Base-by-base conservation (phyloP, 208 protist species). In the Lotmaria passim region DNA sequence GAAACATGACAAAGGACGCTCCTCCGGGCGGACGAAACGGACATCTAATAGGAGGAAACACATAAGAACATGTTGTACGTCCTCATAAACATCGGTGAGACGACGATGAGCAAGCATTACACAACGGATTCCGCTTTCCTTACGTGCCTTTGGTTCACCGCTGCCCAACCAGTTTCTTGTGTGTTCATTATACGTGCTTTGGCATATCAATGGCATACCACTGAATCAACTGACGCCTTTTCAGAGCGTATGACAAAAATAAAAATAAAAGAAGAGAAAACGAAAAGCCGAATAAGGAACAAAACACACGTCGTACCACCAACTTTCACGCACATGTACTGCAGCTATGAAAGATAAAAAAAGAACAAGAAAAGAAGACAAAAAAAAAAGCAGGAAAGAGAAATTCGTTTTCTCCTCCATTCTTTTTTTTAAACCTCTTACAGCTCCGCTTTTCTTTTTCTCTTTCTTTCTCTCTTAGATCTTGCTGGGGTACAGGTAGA, bases 401-500 rank as follows among this genome's bases (percentile, higher is more conserved):
- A 57, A n/a, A n/a, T n/a, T n/a, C n/a, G n/a, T n/a, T n/a, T n/a
- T n/a, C n/a, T n/a, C n/a, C n/a, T n/a, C n/a, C n/a, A n/a, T n/a
- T n/a, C n/a, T n/a, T 41, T 41, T 41, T 41, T 41, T 15, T 15
- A 41, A 41, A 41, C 7, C 7, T 41, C 36, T 41, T 11, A 7
- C 46, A 11, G 21, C n/a, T 28, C 11, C 46, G 6, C 11, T 30
- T 7, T 6, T 17, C 5, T 14, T 21, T 33, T 24, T 15, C 24
- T 63, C 24, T 47, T 4, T 63, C 17, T 63, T 24, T 19, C 39
- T n/a, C n/a, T n/a, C 51, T 98, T 99, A 99, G 70, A 99, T 98
- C 73, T 82, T 72, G 84, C 96, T 98, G 43, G 98, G 98, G 89
- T 98, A 99, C 30, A 99, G 85, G 86, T 99, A 98, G 48, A 99